phyloP scores from a whole-genome alignment of 2,329 filamentous ascomycete genomes.

The Botryotinia narcissicola region DNA sequence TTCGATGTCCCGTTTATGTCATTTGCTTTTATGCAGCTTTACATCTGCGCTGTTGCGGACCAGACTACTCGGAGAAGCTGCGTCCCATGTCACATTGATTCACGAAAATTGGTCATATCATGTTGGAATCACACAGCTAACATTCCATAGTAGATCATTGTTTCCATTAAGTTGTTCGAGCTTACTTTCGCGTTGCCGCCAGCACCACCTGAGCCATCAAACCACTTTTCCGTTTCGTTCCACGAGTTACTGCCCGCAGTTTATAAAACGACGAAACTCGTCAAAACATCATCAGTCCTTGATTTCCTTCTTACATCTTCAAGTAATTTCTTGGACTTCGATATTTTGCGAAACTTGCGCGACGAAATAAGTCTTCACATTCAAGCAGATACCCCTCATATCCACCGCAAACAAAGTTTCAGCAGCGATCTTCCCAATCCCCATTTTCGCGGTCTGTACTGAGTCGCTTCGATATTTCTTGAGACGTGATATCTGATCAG shows the following conservation, averaged over 20 bases:
- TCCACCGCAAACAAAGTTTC: background rate
- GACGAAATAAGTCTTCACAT: background rate
- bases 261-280: slow-evolving; percentile 3
- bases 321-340: slow-evolving; percentile 16
- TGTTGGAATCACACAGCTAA: slow-evolving; percentile 21
- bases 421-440: background rate
- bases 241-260: slow-evolving; percentile 29
- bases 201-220: slow-evolving; percentile 34
- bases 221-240: slow-evolving; percentile 29
- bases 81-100: slow-evolving; percentile 4
- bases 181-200: slow-evolving; percentile 28
- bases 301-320: slow-evolving; percentile 22
- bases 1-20: background rate
- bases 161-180: slow-evolving; percentile 24
- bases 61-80: slow-evolving; percentile 3
- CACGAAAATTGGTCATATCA: slow-evolving; percentile 9
- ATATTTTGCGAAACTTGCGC: slow-evolving; percentile 16
- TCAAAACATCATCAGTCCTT: slow-evolving; percentile 22
- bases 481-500: slow-evolving; percentile 25
- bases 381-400: background rate
- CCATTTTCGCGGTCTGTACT: background rate
- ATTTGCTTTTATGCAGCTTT: slow-evolving; percentile 13
- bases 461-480: slow-evolving; percentile 1
- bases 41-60: slow-evolving; percentile 10
- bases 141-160: slow-evolving; percentile 5